Evolutionary conservation across 2,329 filamentous ascomycete species (phyloP).

Genomic region (Talaromyces sp.): DNA sequence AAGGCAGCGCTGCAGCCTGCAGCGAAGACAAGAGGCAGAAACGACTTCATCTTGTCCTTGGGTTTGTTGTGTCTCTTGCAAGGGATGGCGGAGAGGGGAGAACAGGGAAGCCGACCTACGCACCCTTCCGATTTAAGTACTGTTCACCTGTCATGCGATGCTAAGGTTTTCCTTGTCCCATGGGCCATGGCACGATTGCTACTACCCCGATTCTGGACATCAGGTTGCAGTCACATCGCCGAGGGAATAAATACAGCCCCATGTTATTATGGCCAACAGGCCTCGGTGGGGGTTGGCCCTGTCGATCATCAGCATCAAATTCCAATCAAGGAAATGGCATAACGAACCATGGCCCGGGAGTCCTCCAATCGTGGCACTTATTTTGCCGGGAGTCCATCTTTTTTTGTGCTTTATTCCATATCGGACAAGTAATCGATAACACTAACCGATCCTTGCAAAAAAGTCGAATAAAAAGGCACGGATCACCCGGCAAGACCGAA

Average conservation of each 20-base stretch:
- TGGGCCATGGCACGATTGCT: background rate
- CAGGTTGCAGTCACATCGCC: background rate
- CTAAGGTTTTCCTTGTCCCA: background rate
- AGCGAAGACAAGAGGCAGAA: background rate
- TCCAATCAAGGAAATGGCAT: background rate
- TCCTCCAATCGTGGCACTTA: background rate
- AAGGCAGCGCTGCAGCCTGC: constrained; percentile 1
- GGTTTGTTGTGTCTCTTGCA: background rate
- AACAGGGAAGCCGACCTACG: background rate
- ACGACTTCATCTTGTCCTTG: constrained; percentile 2
- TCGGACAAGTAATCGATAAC: background rate
- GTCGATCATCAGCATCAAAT: background rate
- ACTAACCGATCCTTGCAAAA: background rate
- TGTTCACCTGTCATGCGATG: background rate
- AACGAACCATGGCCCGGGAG: background rate
- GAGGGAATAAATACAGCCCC: background rate
- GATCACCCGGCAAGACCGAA: background rate
- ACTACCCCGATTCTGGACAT: background rate
- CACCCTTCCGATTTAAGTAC: background rate
- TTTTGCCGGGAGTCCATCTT: background rate
- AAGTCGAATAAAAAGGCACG: background rate
- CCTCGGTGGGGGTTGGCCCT: background rate
- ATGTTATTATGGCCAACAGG: background rate
- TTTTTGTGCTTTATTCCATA: background rate
- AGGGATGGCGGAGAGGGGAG: background rate